Percentiles rank a stretch among this genome's conserved stretches.
Evolutionary conservation across 1,284 basidiomycete genomes (phyloP).

Genomic region (Afroboletus lepidellus): DNA sequence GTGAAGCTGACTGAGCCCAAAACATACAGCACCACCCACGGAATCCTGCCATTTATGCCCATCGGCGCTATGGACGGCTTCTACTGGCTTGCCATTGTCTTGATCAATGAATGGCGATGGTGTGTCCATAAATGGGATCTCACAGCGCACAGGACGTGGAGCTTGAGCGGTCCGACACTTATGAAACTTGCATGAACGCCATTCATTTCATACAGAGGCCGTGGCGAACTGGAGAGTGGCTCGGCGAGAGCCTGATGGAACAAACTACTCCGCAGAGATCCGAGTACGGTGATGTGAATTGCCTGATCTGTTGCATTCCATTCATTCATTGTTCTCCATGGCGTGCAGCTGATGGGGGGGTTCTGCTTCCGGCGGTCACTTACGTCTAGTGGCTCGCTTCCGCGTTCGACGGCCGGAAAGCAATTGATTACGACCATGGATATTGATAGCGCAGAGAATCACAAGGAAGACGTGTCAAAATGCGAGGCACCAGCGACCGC

Average conservation of each 20-base stretch:
- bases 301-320: conserved; percentile 19
- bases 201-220: conserved; percentile 18
- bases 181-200: conserved; percentile 18
- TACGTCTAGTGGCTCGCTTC: conserved; percentile 35
- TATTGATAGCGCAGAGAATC: conserved; percentile 28
- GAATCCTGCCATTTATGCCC: conserved; percentile 24
- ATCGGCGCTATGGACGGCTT: conserved; percentile 26
- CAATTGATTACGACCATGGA: conserved; percentile 11
- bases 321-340: conserved; percentile 27
- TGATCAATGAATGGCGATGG: conserved; percentile 18
- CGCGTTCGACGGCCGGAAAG: conserved; percentile 27
- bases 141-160: conserved; percentile 32
- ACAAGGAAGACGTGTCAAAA: conserved; percentile 15
- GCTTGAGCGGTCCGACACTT: conserved; percentile 26
- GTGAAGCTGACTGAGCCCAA: conserved; percentile 18
- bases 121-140: conserved; percentile 16
- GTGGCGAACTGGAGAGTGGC: conserved; percentile 14
- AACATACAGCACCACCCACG: conserved; percentile 27
- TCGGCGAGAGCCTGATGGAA: conserved; percentile 15
- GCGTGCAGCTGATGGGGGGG: conserved; percentile 25
- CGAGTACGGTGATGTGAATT: conserved; percentile 11
- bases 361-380: conserved; percentile 30
- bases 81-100: conserved; percentile 12
- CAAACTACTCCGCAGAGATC: conserved; percentile 22
- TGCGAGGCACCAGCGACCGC: conserved; percentile 18